These are phyloP conservation scores for Parasitella parasitica DNA, from an alignment of 371 early-diverging fungal species.

Conservation along the genomic window DNA sequence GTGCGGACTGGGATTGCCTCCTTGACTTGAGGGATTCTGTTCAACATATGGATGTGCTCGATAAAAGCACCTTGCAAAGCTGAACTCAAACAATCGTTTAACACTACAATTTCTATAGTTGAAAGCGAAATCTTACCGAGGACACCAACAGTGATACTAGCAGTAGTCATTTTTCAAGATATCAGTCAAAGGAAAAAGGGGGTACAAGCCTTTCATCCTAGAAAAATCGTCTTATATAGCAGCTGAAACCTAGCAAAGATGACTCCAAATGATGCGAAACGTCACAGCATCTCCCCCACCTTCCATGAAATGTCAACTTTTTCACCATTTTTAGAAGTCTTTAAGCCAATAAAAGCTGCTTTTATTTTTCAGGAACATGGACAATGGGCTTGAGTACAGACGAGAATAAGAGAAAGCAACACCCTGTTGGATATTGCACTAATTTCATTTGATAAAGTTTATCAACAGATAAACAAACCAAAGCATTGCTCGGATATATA, in stretches of 20 bases:
- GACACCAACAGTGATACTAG: slow-evolving; percentile 25
- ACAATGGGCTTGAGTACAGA: not conserved
- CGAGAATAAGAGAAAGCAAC: too few species aligned
- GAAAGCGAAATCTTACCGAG: slow-evolving; percentile 17
- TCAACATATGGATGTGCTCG: slow-evolving; percentile 86
- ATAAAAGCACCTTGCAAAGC: slow-evolving; percentile 93
- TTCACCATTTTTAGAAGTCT: not conserved
- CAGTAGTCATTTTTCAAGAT: not conserved
- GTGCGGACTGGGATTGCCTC: slow-evolving; percentile 72
- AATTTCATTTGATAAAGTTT: too few species aligned
- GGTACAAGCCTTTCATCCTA: not conserved
- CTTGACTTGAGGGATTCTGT: slow-evolving; percentile 58
- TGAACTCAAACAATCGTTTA: slow-evolving; percentile 16
- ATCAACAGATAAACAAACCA: too few species aligned
- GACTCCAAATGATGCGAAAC: slow-evolving; percentile 5
- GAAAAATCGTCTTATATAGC: slow-evolving; percentile 7
- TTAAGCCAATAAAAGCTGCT: not conserved
- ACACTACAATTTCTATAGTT: not conserved
- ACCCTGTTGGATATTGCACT: too few species aligned
- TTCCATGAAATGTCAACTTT: not conserved
- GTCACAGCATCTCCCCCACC: not conserved
- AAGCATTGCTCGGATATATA: too few species aligned
- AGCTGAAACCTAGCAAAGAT: not conserved
- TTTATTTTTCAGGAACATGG: not conserved
- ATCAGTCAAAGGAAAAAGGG: not conserved